These are phyloP conservation scores for Ceratocystis colombiana DNA, from an alignment of 2,329 filamentous ascomycete species.

Conservation along the genomic window DNA sequence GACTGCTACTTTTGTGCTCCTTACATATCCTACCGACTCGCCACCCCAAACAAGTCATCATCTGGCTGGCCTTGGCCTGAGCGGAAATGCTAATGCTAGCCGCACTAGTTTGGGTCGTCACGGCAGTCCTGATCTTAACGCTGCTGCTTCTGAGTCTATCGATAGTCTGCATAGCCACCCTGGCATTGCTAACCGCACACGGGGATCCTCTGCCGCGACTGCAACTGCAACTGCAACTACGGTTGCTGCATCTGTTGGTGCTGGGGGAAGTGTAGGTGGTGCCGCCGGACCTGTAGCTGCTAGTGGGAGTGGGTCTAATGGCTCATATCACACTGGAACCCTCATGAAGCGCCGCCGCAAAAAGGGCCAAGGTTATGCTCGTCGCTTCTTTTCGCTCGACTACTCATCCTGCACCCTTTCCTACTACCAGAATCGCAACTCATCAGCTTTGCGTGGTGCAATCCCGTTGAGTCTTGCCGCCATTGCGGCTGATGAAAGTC, in stretches of 20 bases:
- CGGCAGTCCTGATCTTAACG: constrained; percentile 38
- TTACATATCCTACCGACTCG: constrained; percentile 80
- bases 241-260: neutral
- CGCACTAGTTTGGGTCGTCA: constrained; percentile 44
- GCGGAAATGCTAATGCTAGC: constrained; percentile 33
- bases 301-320: constrained; percentile 25
- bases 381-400: constrained; percentile 91
- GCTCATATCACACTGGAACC: constrained; percentile 68
- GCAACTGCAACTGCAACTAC: constrained; percentile 15
- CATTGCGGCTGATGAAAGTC: constrained; percentile 77
- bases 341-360: constrained; percentile 86
- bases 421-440: constrained; percentile 92
- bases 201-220: constrained; percentile 41
- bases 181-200: constrained; percentile 31
- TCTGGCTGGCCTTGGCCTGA: constrained; percentile 45
- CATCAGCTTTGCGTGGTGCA: constrained; percentile 80
- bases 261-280: neutral
- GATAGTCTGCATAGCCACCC: constrained; percentile 51
- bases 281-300: neutral
- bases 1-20: constrained; percentile 83
- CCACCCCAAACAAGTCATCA: constrained; percentile 66
- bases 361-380: constrained; percentile 84
- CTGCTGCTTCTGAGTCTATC: constrained; percentile 44
- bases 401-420: constrained; percentile 89
- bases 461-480: constrained; percentile 87